phyloP scores from a whole-genome alignment of 768 basidiomycete species.

The Lepiota subincarnata region DNA sequence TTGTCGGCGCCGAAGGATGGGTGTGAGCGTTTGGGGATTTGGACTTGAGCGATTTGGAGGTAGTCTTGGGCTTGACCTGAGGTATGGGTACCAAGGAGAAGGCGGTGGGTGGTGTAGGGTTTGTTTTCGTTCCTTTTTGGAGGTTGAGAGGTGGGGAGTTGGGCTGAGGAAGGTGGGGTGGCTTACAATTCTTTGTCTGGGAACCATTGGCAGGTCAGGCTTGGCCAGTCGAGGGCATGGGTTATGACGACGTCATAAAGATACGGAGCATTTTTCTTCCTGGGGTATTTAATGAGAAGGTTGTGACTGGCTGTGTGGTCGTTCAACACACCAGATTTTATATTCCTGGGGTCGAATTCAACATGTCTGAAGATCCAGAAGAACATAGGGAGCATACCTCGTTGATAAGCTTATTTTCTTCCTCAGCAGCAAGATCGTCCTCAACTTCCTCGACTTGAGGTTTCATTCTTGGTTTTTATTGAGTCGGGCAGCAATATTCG shows the following conservation, averaged over 20 bases:
- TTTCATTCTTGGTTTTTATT: constrained; percentile 29
- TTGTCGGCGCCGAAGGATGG: constrained; percentile 62
- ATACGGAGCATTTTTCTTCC: constrained; percentile 98
- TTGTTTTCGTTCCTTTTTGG: constrained; percentile 75
- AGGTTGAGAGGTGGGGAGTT: background rate
- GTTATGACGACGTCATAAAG: constrained; percentile 97
- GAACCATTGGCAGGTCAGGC: constrained; percentile 97
- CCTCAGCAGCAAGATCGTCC: constrained; percentile 78
- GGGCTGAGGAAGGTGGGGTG: background rate
- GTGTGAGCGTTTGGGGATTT: constrained; percentile 81
- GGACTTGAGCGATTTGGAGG: constrained; percentile 91
- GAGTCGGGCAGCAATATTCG: background rate
- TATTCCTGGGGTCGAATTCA: constrained; percentile 53
- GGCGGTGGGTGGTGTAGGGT: constrained; percentile 90
- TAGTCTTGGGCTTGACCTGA: constrained; percentile 93
- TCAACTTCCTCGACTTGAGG: constrained; percentile 65
- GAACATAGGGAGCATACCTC: constrained; percentile 51
- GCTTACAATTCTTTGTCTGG: constrained; percentile 92
- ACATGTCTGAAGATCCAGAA: background rate
- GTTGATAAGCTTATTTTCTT: constrained; percentile 85
- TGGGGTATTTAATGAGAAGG: constrained; percentile 25
- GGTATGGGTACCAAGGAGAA: constrained; percentile 96
- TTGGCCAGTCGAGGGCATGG: constrained; percentile 97
- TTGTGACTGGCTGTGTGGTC: background rate
- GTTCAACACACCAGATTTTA: constrained; percentile 63